A percentile compares a stretch with the other conserved stretches of the same genome.
These are phyloP conservation scores for Ganoderma multipileum DNA, from an alignment of 1,284 basidiomycete genomes.

Conservation along the genomic window DNA sequence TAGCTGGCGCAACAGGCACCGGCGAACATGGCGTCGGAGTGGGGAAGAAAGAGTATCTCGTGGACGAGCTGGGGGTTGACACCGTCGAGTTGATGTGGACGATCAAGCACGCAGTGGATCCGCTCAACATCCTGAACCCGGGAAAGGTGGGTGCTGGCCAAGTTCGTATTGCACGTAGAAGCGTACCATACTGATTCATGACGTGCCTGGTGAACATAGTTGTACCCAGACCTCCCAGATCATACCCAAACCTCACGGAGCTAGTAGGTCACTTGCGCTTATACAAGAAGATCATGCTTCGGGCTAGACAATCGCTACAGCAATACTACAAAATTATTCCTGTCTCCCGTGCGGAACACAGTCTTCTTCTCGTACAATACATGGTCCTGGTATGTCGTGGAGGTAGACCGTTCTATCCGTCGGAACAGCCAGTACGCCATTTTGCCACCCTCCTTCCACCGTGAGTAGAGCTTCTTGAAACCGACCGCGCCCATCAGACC, in stretches of 20 bases:
- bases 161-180: not conserved
- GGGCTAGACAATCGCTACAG: constrained; percentile 32
- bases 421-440: constrained; percentile 80
- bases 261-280: too few relatives aligned
- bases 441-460: constrained; percentile 72
- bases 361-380: constrained; percentile 60
- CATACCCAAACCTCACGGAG: not conserved
- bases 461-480: constrained; percentile 63
- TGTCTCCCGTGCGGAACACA: constrained; percentile 66
- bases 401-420: constrained; percentile 42
- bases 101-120: constrained; percentile 81
- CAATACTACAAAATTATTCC: constrained; percentile 83
- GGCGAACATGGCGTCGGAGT: constrained; percentile 92
- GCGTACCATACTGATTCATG: not conserved
- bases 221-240: not conserved
- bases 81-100: constrained; percentile 88
- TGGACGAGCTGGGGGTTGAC: constrained; percentile 80
- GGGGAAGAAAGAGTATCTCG: constrained; percentile 81
- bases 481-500: constrained; percentile 69
- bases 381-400: constrained; percentile 22
- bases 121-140: constrained; percentile 82
- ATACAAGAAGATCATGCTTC: not conserved
- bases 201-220: not conserved
- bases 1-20: constrained; percentile 40
- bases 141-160: constrained; percentile 68